Evolutionary conservation across 495 filamentous ascomycete species (phyloP).

Genomic region (Penicillium bovifimosum): DNA sequence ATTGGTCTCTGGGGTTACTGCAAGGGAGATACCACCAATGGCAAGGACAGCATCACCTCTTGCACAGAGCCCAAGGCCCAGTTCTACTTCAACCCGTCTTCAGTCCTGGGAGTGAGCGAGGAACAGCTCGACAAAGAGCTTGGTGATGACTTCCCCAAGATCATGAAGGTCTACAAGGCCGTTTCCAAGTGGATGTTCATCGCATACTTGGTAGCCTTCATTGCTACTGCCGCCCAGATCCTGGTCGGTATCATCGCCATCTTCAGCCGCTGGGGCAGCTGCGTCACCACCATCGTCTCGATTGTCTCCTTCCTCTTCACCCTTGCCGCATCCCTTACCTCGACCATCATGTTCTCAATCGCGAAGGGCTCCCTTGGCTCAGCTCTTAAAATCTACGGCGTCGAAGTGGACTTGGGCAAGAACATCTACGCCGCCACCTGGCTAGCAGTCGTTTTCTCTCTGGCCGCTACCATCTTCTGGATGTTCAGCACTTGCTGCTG

Average conservation of each 20-base stretch:
- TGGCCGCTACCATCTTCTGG: conserved; percentile 79
- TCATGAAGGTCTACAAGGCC: conserved; percentile 62
- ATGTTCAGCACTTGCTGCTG: conserved; percentile 88
- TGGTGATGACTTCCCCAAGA: conserved; percentile 57
- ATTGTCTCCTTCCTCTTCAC: conserved; percentile 51
- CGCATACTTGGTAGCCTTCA: conserved; percentile 63
- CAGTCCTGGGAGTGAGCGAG: conserved; percentile 57
- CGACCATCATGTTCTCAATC: conserved; percentile 57
- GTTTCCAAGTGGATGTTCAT: conserved; percentile 78
- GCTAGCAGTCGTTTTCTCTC: conserved; percentile 71
- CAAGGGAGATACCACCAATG: conserved; percentile 52
- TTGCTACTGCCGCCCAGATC: conserved; percentile 63
- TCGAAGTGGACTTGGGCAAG: conserved; percentile 56
- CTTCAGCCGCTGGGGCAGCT: conserved; percentile 64
- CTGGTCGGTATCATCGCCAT: conserved; percentile 65
- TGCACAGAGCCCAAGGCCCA: conserved; percentile 55
- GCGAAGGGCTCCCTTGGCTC: conserved; percentile 54
- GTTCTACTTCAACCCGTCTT: conserved; percentile 72
- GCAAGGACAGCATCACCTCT: conserved; percentile 32
- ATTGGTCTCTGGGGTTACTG: conserved; percentile 89
- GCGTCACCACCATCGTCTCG: conserved; percentile 71
- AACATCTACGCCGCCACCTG: conserved; percentile 66
- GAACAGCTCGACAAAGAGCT: conserved; percentile 51
- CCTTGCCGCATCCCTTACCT: conserved; percentile 51
- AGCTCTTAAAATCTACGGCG: conserved; percentile 59